These are phyloP conservation scores for Saccharomyces hybrid DNA, from an alignment of 1,139 yeast species.

Conservation along the genomic window DNA sequence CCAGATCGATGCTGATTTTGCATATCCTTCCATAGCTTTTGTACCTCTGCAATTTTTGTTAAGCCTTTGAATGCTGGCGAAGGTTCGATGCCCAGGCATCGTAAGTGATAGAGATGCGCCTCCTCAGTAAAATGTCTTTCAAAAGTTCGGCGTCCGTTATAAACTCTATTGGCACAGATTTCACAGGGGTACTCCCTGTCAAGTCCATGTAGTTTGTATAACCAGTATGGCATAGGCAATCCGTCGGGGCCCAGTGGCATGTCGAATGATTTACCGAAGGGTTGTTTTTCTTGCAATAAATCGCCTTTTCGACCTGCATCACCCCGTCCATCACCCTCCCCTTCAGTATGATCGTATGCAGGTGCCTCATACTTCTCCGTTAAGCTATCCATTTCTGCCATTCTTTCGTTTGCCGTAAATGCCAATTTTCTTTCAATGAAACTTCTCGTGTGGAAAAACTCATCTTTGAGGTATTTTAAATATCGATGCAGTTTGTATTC, in stretches of 20 bases:
- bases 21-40: conserved; percentile 45
- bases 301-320: conserved; percentile 13
- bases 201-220: conserved; percentile 82
- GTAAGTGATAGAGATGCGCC: conserved; percentile 67
- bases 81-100: conserved; percentile 63
- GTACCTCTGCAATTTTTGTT: conserved; percentile 60
- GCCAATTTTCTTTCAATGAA: conserved; percentile 62
- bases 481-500: conserved; percentile 24
- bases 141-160: conserved; percentile 67
- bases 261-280: conserved; percentile 41
- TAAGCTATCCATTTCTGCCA: conserved; percentile 52
- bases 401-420: conserved; percentile 41
- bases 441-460: conserved; percentile 42
- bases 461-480: conserved; percentile 13
- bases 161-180: conserved; percentile 70
- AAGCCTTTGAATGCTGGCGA: conserved; percentile 55
- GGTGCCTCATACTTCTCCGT: conserved; percentile 34
- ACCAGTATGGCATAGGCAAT: conserved; percentile 87
- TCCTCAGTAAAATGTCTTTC: conserved; percentile 65
- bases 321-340: conserved; percentile 21
- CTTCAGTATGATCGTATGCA: conserved; percentile 21
- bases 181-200: conserved; percentile 73
- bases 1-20: conserved; percentile 8
- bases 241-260: conserved; percentile 86
- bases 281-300: conserved; percentile 24